phyloP scores from a whole-genome alignment of 139 green algal genomes.

The Monoraphidium neglectum region DNA sequence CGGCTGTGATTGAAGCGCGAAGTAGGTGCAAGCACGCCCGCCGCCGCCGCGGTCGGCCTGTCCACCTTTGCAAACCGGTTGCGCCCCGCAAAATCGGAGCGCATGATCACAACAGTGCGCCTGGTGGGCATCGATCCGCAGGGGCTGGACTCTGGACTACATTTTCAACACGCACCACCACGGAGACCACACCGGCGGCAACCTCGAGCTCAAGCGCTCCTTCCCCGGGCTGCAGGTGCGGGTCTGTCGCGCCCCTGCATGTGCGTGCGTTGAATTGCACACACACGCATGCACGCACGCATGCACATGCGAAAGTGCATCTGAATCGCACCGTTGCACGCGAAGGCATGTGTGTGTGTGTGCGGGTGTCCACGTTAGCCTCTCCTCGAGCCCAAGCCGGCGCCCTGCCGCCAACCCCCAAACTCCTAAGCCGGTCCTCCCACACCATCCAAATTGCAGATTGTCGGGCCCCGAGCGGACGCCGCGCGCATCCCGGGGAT shows the following conservation, averaged over 20 bases:
- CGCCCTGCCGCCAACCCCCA: too few species aligned
- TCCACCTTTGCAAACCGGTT: background rate
- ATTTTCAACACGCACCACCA: slow-evolving; percentile 90
- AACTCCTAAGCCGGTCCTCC: slow-evolving; percentile 37
- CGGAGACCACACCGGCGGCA: slow-evolving; percentile 64
- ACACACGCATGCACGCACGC: too few species aligned
- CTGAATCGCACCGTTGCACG: too few species aligned
- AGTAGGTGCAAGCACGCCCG: background rate
- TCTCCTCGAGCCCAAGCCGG: background rate
- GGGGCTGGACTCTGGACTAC: slow-evolving; percentile 58
- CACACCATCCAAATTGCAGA: background rate
- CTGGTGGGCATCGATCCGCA: background rate
- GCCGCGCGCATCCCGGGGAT: slow-evolving; percentile 84
- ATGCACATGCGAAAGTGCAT: too few species aligned
- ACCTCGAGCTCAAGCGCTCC: slow-evolving; percentile 56
- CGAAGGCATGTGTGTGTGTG: too few species aligned
- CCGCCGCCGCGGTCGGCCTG: background rate
- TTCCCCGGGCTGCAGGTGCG: slow-evolving; percentile 32
- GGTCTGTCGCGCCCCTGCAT: too few species aligned
- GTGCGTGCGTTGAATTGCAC: too few species aligned
- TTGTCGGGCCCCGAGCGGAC: slow-evolving; percentile 71
- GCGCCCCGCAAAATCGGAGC: slow-evolving; percentile 6
- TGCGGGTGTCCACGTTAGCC: too few species aligned
- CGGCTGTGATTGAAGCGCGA: background rate
- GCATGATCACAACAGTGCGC: background rate